These are phyloP conservation scores for Albizia julibrissin DNA, from an alignment of 306 rosid species.

Conservation along the genomic window DNA sequence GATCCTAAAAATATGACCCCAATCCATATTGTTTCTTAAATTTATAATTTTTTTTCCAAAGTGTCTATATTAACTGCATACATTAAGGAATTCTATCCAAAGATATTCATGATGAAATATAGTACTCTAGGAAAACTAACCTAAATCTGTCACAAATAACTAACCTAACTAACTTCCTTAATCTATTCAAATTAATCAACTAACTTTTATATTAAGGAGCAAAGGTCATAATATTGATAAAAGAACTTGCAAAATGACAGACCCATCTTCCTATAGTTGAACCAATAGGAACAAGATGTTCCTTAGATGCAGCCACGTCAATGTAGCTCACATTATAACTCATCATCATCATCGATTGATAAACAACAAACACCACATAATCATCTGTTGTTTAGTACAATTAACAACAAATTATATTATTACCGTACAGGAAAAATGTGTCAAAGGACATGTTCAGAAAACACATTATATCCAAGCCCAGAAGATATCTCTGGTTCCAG, in stretches of 20 bases:
- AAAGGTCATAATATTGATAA: not conserved
- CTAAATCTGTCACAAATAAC: too few relatives aligned
- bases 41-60: too few relatives aligned
- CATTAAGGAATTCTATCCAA: too few relatives aligned
- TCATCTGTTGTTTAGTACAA: not conserved
- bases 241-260: not conserved
- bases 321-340: not conserved
- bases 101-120: too few relatives aligned
- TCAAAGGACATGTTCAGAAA: slow-evolving; percentile 15
- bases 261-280: not conserved
- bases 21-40: too few relatives aligned
- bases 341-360: slow-evolving; percentile 3
- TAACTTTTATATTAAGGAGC: too few relatives aligned
- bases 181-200: too few relatives aligned
- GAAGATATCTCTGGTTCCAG: slow-evolving; percentile 29
- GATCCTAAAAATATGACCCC: too few relatives aligned
- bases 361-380: slow-evolving; percentile 16
- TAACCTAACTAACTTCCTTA: too few relatives aligned
- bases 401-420: slow-evolving; percentile 32
- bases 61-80: too few relatives aligned
- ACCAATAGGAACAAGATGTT: not conserved
- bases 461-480: slow-evolving; percentile 18
- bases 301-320: not conserved
- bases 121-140: too few relatives aligned
- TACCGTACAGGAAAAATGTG: slow-evolving; percentile 33